Evolutionary conservation across 176 grass and related monocot species (phyloP).

Genomic region (Ampelocalamus luodianensis): DNA sequence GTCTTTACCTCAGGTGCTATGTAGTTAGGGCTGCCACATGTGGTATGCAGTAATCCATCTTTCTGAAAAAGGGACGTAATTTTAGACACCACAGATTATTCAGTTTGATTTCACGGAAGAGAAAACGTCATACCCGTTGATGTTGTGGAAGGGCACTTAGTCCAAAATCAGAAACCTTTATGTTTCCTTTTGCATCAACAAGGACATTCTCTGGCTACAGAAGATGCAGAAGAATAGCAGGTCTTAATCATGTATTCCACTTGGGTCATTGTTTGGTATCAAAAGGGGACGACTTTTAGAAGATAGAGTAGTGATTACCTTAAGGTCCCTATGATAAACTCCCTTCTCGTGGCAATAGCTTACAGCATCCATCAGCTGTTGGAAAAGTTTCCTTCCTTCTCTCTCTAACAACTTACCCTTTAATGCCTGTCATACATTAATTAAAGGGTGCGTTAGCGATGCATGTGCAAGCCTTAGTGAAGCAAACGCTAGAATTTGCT

Average conservation of each 20-base stretch:
- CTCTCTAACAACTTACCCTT: conserved; percentile 73
- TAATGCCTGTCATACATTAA: conserved; percentile 46
- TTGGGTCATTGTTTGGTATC: background rate
- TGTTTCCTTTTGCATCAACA: conserved; percentile 90
- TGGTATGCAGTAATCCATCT: conserved; percentile 92
- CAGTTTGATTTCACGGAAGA: conserved; percentile 23
- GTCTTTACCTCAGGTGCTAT: conserved; percentile 82
- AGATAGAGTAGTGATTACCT: conserved; percentile 52
- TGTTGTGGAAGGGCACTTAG: conserved; percentile 84
- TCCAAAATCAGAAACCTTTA: conserved; percentile 97
- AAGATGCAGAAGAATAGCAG: conserved; percentile 31
- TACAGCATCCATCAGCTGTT: conserved; percentile 93
- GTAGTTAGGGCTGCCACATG: conserved; percentile 94
- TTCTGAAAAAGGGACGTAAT: conserved; percentile 57
- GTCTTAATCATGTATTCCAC: conserved; percentile 8
- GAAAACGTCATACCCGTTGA: conserved; percentile 58
- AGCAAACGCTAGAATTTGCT: background rate
- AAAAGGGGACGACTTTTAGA: background rate
- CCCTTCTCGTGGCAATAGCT: conserved; percentile 93
- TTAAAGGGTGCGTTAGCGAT: background rate
- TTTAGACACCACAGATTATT: background rate
- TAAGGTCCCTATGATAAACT: conserved; percentile 91
- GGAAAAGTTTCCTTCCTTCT: conserved; percentile 77
- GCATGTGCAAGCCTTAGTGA: background rate
- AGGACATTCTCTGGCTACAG: conserved; percentile 94